A percentile compares a stretch with the other conserved stretches of the same genome.
These are phyloP conservation scores for Flaveria robusta DNA, from an alignment of 129 eudicot genomes.

Conservation along the genomic window DNA sequence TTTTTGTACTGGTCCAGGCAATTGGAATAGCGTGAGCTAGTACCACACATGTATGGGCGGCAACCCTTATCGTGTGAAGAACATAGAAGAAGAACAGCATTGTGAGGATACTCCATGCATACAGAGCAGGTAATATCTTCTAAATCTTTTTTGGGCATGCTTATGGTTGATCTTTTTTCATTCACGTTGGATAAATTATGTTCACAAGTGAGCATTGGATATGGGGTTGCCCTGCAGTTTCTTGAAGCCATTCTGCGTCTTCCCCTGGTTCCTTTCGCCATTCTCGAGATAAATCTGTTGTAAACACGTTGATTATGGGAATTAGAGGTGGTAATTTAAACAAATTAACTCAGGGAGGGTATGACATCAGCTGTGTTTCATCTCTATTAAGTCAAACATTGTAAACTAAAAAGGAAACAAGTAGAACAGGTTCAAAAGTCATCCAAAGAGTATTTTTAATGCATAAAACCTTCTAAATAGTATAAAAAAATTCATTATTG, in stretches of 20 bases:
- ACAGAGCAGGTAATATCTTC: conserved; percentile 89
- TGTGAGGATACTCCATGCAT: conserved; percentile 95
- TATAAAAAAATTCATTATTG: neutral
- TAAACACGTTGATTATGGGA: neutral
- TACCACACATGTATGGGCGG: conserved; percentile 97
- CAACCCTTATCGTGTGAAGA: conserved; percentile 94
- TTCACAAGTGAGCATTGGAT: conserved; percentile 47
- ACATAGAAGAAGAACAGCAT: conserved; percentile 89
- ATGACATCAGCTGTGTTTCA: neutral
- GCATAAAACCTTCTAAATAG: conserved; percentile 1
- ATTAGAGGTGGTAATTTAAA: neutral
- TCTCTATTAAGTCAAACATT: neutral
- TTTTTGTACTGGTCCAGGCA: conserved; percentile 93
- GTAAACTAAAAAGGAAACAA: neutral
- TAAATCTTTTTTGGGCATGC: conserved; percentile 63
- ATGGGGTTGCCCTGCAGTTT: conserved; percentile 67
- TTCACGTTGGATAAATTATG: conserved; percentile 25
- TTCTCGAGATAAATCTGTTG: conserved; percentile 29
- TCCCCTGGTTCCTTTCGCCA: conserved; percentile 87
- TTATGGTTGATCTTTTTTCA: conserved; percentile 41
- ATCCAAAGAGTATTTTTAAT: neutral
- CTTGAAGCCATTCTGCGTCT: conserved; percentile 79
- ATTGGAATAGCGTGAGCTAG: conserved; percentile 87
- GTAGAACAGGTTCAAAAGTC: neutral
- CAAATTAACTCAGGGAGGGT: neutral